Evolutionary conservation across 2,329 filamentous ascomycete species (phyloP), one percentile per base, ranked within the genome.

Genomic region (Mollisia scopiformis): DNA sequence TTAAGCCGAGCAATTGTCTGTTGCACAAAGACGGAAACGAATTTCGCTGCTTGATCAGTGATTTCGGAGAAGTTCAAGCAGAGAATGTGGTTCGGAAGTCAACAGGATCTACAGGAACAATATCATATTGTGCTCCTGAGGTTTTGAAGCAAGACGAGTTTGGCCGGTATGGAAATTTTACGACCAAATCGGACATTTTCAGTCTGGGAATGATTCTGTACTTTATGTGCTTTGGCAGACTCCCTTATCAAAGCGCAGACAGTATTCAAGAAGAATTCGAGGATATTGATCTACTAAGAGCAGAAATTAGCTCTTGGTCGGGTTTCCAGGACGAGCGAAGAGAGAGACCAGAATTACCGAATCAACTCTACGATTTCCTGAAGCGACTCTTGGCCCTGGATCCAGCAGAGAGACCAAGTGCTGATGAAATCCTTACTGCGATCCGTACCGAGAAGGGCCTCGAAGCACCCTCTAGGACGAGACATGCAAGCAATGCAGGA

Each of bases 131-230:
- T 75, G 95, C 95, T 0, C 95, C 95, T 0, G 95, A 99, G 75
- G 96, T 99, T 0, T 79, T 99, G 30, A 87, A 84, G 54, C 84
- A 84, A 66, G 88, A 87, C 59, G 77, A 84, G 0, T 82, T 80
- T 28, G 94, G 94, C 0, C 84, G 84, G 0, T 94, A 91, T 69
- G 93, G 91, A 7, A 97, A 98, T 72, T 99, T 99, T 71, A 97
- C 93, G 0, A 93, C 92, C 27, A 99, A 98, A 73, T 97, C 93
- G 0, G 95, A 99, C 72, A 90, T 99, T n/a, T 99, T 99, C 75
- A 97, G 93, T 1, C 80, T 99, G 0, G 95, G 95, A 52, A 97
- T 99, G 94, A 98, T 98, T 58, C 83, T 99, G 3, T 96, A 98
- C 75, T 99, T 99, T 72, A 90, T 99, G 82, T 99, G 95, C 74